Base-by-base conservation (phyloP, 495 filamentous ascomycete species). In the Aspergillus hancockii region DNA sequence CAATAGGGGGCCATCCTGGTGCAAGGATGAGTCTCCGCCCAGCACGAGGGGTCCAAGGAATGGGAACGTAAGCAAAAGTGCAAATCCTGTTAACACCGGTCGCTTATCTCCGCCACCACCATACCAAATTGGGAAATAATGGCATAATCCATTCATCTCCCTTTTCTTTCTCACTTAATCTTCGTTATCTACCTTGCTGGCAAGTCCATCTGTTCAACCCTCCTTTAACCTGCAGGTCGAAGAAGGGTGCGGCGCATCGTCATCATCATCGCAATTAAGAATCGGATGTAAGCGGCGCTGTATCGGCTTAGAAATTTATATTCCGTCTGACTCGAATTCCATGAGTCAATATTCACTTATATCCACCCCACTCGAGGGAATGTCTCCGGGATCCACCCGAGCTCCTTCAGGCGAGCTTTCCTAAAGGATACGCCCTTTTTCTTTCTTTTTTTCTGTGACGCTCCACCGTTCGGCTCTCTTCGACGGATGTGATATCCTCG, bases 381-480 rank as follows among this genome's bases (percentile, higher is more conserved):
- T 40, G 36, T 12, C 16, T 47, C 19, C 43, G 43, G 43, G 43
- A 23, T 23, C 43, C 43, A 47, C 43, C 21, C 8, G 43, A 47
- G 43, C 43, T 47, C 43, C 43, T 23, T n/a, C 14, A 19, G 40
- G 40, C n/a, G 40, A 43, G 40, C 40, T 18, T 3, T 21, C 18
- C 14, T 43, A 10, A 9, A 4, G 10, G 12, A 12, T 13, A 3
- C 16, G 2, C 16, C 16, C 12, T 40, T n/a, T 40, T n/a, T 40
- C 16, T 40, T 40, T 40, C 9, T n/a, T 13, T 40, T 40, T n/a
- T 40, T 40, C 36, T 40, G 36, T 40, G 36, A 9, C 36, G 36
- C 36, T 31, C 53, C 36, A 45, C 53, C n/a, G 38, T 55, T 55
- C 53, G 53, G 40, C 53, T 31, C 21, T 54, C 38, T 34, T 18